Evolutionary conservation across 2,329 filamentous ascomycete genomes (phyloP).

Genomic region (Fragosphaeria purpurea): DNA sequence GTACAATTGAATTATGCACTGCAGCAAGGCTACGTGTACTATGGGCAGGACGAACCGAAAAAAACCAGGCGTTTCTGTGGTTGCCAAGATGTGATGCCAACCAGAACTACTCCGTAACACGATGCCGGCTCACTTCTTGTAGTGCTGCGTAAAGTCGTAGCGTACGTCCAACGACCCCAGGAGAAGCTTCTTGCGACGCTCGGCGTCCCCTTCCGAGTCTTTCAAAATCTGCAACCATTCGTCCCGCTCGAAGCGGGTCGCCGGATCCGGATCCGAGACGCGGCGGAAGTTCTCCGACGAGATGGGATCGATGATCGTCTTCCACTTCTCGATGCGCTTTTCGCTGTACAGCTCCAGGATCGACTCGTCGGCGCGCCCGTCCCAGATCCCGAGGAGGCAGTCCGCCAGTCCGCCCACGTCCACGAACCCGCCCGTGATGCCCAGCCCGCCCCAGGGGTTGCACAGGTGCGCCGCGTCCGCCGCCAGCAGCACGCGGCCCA

Average conservation of each 20-base stretch:
- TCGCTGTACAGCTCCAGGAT: conserved; percentile 36
- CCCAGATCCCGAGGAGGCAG: conserved; percentile 39
- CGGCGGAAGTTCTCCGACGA: conserved; percentile 34
- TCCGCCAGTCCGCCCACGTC: conserved; percentile 53
- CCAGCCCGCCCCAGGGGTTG: conserved; percentile 48
- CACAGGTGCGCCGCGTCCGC: conserved; percentile 52
- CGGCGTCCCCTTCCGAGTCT: conserved; percentile 24
- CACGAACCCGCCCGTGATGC: conserved; percentile 54
- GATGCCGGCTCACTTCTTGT: conserved; percentile 15
- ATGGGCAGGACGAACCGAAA: no score
- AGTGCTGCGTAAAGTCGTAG: conserved; percentile 37
- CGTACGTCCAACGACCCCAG: conserved; percentile 26
- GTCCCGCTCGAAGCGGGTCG: conserved; percentile 27
- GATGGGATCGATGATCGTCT: conserved; percentile 32
- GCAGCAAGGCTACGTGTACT: no score
- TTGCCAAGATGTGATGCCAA: no score
- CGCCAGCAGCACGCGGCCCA: conserved; percentile 45
- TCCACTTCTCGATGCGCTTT: conserved; percentile 35
- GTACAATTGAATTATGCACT: no score
- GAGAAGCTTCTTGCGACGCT: conserved; percentile 24
- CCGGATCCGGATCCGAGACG: conserved; percentile 30
- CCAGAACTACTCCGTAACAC: no score
- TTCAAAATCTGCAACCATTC: conserved; percentile 29
- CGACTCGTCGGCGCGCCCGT: conserved; percentile 30
- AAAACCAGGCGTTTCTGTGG: no score